Conservation (phyloP, 78 protist species). For the Chrysochromulina tobinii region DNA sequence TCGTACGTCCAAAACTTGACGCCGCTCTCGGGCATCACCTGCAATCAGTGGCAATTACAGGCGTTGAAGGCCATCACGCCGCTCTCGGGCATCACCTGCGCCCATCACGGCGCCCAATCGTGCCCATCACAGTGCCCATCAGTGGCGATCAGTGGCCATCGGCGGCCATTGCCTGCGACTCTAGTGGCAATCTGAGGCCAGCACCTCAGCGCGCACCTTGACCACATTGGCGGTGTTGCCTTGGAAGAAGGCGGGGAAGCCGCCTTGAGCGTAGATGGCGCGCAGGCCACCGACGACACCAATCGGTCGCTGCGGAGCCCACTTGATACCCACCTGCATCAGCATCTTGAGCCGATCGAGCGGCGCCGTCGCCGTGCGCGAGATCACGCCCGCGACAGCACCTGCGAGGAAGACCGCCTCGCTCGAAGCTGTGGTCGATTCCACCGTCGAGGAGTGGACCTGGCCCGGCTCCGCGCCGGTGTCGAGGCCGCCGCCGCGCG, state of each 20-base stretch:
- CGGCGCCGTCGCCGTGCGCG: slow-evolving; percentile 68
- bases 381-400: slow-evolving; percentile 52
- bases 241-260: background rate
- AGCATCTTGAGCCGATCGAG: slow-evolving; percentile 51
- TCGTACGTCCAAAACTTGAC: background rate
- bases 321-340: slow-evolving; percentile 37
- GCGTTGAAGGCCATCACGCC: too few species aligned
- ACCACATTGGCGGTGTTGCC: slow-evolving; percentile 36
- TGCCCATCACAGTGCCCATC: too few species aligned
- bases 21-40: background rate
- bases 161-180: too few species aligned
- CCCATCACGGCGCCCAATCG: too few species aligned
- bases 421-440: too few species aligned
- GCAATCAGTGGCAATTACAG: too few species aligned
- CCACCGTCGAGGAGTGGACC: too few species aligned
- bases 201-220: background rate
- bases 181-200: too few species aligned
- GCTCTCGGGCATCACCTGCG: too few species aligned
- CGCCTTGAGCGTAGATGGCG: background rate
- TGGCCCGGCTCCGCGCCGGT: too few species aligned
- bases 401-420: slow-evolving; percentile 37
- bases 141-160: too few species aligned
- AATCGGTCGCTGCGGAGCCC: background rate
- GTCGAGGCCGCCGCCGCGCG: too few species aligned
- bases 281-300: slow-evolving; percentile 10